Evolutionary conservation across 2,329 filamentous ascomycete genomes (phyloP), one percentile per base, ranked within the genome.

Genomic region (Cadophora luteo-olivacea): DNA sequence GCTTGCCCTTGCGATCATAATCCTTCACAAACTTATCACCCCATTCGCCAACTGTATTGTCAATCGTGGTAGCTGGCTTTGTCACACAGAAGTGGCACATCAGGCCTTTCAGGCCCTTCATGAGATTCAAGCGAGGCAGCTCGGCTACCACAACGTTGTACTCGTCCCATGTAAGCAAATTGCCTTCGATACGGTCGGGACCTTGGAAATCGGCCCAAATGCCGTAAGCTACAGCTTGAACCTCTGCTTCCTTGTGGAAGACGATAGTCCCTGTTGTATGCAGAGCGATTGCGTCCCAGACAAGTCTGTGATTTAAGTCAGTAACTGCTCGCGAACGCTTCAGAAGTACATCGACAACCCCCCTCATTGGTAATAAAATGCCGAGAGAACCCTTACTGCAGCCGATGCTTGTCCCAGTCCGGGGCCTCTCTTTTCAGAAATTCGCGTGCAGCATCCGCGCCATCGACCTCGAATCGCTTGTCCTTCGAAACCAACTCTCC

Each of bases 401-500:
- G 69, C 4, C 81, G 77, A 29, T 78, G 77, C 48, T 80, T 75
- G 60, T 82, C 78, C 81, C 82, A 84, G 5, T 72, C 66, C 29
- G 68, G 65, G 2, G 68, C 61, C 24, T 70, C 68, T 14, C 68
- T 71, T 29, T 68, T 66, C 63, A 84, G 64, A 65, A 84, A 84
- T 0, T 79, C 73, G 0, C 81, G 75, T 0, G 84, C 82, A 3
- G 79, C 81, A 64, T 82, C 79, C 14, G 83, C 84, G 12, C 84
- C 82, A 72, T 86, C 84, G 24, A 86, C 82, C 68, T 86, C 84
- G 74, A 86, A 86, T 9, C 83, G 79, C 33, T 81, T 82, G 73
- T 85, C 82, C 0, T 72, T 61, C 45, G 80, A 82, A 22, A 83
- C 69, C 16, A 82, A 66, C 45, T 76, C 73, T 14, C 77, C 76